phyloP scores from a whole-genome alignment of 75 land plant genomes.

The Pinus albicaulis region DNA sequence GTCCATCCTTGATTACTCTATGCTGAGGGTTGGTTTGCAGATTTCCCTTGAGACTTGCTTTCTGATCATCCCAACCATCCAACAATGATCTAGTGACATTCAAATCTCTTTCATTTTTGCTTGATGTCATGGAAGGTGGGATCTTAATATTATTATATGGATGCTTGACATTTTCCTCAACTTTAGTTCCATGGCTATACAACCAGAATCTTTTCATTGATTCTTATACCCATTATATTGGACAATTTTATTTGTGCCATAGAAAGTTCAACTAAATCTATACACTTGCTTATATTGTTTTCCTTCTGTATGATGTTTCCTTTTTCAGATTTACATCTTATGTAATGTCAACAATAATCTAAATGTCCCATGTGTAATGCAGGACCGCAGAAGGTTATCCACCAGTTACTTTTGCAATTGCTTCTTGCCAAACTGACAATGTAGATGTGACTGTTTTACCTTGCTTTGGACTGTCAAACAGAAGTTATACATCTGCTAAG shows the following conservation, averaged over 20 bases:
- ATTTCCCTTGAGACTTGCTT: constrained; percentile 24
- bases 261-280: not conserved
- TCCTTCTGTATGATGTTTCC: not conserved
- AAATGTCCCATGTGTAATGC: constrained; percentile 18
- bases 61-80: constrained; percentile 5
- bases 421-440: constrained; percentile 85
- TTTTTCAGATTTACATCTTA: constrained; percentile 7
- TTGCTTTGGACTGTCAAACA: constrained; percentile 67
- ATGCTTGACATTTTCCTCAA: not conserved
- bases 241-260: not conserved
- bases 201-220: not conserved
- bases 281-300: not conserved
- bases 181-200: not conserved
- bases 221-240: not conserved
- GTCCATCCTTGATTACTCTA: constrained; percentile 36
- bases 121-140: constrained; percentile 10
- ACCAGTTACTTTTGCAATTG: constrained; percentile 93
- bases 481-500: constrained; percentile 63
- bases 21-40: constrained; percentile 59
- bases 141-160: constrained; percentile 1
- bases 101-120: not conserved
- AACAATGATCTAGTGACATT: not conserved
- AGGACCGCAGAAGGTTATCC: constrained; percentile 90
- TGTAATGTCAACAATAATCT: not conserved
- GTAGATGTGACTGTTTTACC: constrained; percentile 84